Base-by-base conservation (phyloP, 768 basidiomycete species). In the Agaricus sinodeliciosus region DNA sequence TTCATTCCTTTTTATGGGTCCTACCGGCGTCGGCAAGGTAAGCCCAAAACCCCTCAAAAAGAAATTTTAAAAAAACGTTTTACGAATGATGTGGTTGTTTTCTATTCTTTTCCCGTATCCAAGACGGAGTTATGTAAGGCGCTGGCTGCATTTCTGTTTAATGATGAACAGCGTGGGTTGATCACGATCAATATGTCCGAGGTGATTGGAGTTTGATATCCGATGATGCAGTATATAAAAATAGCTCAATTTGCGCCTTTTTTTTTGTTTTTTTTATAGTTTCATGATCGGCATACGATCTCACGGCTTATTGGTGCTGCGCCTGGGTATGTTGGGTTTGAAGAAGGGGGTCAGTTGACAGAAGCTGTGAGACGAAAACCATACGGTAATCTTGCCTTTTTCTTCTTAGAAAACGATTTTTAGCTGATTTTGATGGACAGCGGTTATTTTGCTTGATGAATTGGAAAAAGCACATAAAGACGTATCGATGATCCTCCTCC, bases 131-230 rank as follows among this genome's bases (percentile, higher is more conserved):
- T 96, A 6, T 87, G 86, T 63, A 96, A 96, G 67, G 82, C 89
- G 0, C 77, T 97, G 11, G 92, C 94, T 0, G 77, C 75, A 0
- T 96, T 96, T 75, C 64, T 98, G 53, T 96, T 91, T 70, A 86
- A 92, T 55, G 90, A 94, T 57, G 91, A 94, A 62, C 83, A 87
- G 54, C 73, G 87, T 40, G 93, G 90, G 9, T 62, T 95, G 90
- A 91, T 94, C 57, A 89, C 85, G 55, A 91, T 95, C 63, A 94
- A 96, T 59, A 94, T 95, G 91, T 88, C 89, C n/a, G 90, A 96
- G 70, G 73, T 67, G 35, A 39, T 27, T 41, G 18, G 25, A 47
- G 27, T 45, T n/a, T n/a, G n/a, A 37, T 13, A 37, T 27, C 13
- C 22, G 43, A 12, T 13, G 26, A n/a, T 44, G 15, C 18, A n/a